phyloP scores from a whole-genome alignment of 2,329 filamentous ascomycete genomes.

The Shiraia sp. region DNA sequence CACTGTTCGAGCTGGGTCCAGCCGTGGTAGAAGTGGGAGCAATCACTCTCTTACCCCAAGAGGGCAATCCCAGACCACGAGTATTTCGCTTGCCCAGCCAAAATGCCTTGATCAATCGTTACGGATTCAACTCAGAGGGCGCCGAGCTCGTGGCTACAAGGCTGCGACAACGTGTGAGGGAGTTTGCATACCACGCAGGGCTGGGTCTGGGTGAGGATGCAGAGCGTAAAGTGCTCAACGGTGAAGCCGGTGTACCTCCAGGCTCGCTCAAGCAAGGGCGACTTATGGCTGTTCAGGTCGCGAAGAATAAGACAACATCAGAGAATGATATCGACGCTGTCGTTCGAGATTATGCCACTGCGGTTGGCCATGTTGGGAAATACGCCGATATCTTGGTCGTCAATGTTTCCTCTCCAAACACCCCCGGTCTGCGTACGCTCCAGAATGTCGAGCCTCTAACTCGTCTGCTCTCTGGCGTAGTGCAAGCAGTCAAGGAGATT shows the following conservation, averaged over 20 bases:
- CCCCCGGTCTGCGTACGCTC: constrained; percentile 83
- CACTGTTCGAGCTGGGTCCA: constrained; percentile 81
- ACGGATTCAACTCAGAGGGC: constrained; percentile 90
- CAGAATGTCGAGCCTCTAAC: constrained; percentile 85
- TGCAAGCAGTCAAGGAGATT: constrained; percentile 71
- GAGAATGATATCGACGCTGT: constrained; percentile 84
- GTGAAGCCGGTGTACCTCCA: constrained; percentile 74
- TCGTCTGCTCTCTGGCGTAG: constrained; percentile 77
- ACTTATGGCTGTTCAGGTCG: constrained; percentile 86
- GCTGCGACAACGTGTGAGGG: constrained; percentile 75
- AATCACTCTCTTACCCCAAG: constrained; percentile 82
- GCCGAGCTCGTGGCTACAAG: constrained; percentile 83
- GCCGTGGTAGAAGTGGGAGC: constrained; percentile 91
- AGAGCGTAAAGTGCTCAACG: constrained; percentile 75
- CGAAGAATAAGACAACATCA: constrained; percentile 93
- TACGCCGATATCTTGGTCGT: constrained; percentile 98
- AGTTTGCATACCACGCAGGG: constrained; percentile 73
- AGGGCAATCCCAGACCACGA: constrained; percentile 83
- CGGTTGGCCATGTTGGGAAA: constrained; percentile 77
- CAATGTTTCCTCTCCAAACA: constrained; percentile 97
- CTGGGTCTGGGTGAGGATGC: constrained; percentile 64
- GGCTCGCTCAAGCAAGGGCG: constrained; percentile 78
- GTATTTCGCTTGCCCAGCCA: constrained; percentile 85
- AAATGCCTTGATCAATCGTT: constrained; percentile 90
- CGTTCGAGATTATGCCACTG: constrained; percentile 80